Base-by-base conservation (phyloP, 352 stramenopile species). In the Phytophthora meadii region DNA sequence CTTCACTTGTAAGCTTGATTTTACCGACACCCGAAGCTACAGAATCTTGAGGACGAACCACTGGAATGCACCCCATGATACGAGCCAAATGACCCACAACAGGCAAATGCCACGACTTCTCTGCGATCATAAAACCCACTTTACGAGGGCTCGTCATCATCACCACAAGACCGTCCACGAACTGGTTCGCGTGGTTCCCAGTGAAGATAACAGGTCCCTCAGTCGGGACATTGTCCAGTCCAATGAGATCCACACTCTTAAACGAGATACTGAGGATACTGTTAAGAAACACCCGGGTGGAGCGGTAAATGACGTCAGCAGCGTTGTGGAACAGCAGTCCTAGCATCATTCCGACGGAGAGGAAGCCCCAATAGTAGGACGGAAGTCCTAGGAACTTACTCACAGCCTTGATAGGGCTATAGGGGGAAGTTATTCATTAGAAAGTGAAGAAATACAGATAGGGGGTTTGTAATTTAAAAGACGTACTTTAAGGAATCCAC, bases 171-270 rank as follows among this genome's bases (percentile, higher is more conserved):
- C 87, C 97, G 74, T 99, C 97, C 36, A 99, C 96, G 68, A 99
- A 99, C 77, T 99, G 97, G 79, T 99, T 99, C 27, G 96, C 92
- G 81, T 99, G 97, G 80, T 99, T 99, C 17, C 88, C 96, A 15
- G 93, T 98, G 74, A 99, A 99, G 70, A 99, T 99, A 4, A 99
- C 94, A 3, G 97, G 97, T 0, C 97, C 97, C 56, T 99, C 94
- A 25, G 77, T 78, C 0, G 97, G 97, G 32, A 99, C 97, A 72
- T 99, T 99, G 68, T 99, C 89, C 44, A 92, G 72, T 0, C 97
- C 97, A 41, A 99, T 88, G 17, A 99, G 84, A 72, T 99, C 95
- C 51, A 99, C 94, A 57, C 97, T 95, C 61, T 97, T 97, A 74
- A 99, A 99, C 57, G 98, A 99, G 55, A 99, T 99, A 34, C 86